Conservation (phyloP, 495 filamentous ascomycete species). For the Venustampulla echinocandica region DNA sequence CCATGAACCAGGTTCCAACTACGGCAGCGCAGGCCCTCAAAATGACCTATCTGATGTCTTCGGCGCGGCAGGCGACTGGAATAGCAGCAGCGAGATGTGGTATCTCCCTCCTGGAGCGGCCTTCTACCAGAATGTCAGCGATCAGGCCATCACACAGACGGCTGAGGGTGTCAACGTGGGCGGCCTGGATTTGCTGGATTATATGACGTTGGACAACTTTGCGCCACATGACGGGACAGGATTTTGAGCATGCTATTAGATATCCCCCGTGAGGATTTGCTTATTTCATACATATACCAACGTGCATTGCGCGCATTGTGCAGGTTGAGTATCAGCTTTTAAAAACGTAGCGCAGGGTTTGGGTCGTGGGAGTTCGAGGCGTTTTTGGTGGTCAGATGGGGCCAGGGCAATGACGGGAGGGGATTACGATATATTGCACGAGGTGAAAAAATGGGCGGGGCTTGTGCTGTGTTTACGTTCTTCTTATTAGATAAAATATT, state of each 20-base stretch:
- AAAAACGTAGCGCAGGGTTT: no score
- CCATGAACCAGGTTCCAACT: slow-evolving; percentile 32
- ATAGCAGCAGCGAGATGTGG: slow-evolving; percentile 43
- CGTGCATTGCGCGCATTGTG: no score
- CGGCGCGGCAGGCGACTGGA: slow-evolving; percentile 31
- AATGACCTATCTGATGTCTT: slow-evolving; percentile 27
- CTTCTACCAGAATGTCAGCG: slow-evolving; percentile 44
- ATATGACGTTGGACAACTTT: slow-evolving; percentile 43
- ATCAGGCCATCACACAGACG: slow-evolving; percentile 46
- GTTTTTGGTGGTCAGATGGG: no score
- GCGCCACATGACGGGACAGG: slow-evolving; percentile 1
- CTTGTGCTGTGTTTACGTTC: no score
- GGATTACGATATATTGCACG: no score
- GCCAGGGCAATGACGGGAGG: no score
- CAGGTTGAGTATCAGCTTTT: no score
- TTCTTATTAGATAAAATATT: no score
- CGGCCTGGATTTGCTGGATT: slow-evolving; percentile 47
- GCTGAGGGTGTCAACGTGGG: slow-evolving; percentile 50
- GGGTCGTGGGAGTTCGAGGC: no score
- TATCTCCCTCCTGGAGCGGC: slow-evolving; percentile 46
- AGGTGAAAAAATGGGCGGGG: no score
- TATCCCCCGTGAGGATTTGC: neutral
- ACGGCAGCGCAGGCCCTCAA: neutral
- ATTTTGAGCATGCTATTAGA: slow-evolving; percentile 2
- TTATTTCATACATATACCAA: no score